Evolutionary conservation across 768 basidiomycete genomes (phyloP), one percentile per base, ranked within the genome.

Genomic region (Podaxis pistillaris): DNA sequence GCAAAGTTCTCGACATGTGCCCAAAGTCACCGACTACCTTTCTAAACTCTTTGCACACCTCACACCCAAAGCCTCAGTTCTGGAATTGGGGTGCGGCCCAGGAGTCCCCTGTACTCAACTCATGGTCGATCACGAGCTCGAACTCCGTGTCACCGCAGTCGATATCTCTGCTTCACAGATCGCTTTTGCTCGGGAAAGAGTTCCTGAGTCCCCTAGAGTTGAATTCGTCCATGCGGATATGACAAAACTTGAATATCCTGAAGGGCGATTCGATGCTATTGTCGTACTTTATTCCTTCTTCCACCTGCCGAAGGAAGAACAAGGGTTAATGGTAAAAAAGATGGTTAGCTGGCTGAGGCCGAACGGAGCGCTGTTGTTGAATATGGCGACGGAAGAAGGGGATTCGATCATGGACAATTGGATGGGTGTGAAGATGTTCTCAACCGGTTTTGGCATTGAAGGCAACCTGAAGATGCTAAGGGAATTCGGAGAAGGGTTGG

Each of bases 1-100:
- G 69, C 65, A 68, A 26, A 38, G 63, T 13, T 65, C 68, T 28
- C 66, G 72, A 24, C 67, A 65, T 2, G 68, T 68, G n/a, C 63
- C 67, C 5, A 67, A 64, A 4, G 65, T 66, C 13, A 60, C 63
- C 44, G 58, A 38, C 1, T 66, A 69, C 54, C 68, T 73, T 54
- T 65, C 51, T 0, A 66, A 65, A 12, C 65, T 73, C 12, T 22
- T 69, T 60, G 41, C 55, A 8, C 60, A 62, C 13, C 63, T 73
- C 12, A 63, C 66, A 9, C 41, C 63, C 24, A 66, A 66, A n/a
- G 66, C 70, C 17, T 56, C 61, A 19, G 62, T 74, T 33, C 51
- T 74, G 40, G 73, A 73, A 49, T 66, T 74, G 19, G 73, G 73
- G 44, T 74, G 73, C 51, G 73, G 72, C 6, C 70, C 72, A 2